Percentiles rank a stretch among this genome's conserved stretches.
Conservation (phyloP, 2,329 filamentous ascomycete species). For the Torrubiellomyces zombiae region DNA sequence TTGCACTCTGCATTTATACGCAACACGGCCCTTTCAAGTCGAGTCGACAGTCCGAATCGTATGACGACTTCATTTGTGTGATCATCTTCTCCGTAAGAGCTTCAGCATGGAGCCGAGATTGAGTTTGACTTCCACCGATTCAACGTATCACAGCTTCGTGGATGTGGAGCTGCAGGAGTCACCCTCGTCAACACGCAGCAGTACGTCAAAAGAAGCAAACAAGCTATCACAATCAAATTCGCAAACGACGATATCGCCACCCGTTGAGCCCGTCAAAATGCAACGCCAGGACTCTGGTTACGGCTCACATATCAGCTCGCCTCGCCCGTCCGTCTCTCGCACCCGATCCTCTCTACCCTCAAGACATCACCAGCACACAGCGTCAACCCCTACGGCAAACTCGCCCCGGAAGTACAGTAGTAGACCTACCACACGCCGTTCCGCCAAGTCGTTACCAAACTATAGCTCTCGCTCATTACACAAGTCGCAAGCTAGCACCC, state of each 20-base stretch:
- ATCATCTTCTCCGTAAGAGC: too few species aligned
- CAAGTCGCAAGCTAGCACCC: constrained; percentile 17
- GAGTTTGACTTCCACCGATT: constrained; percentile 28
- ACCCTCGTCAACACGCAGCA: constrained; percentile 4
- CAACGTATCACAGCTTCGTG: constrained; percentile 38
- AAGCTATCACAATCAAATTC: too few species aligned
- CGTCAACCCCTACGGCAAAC: too few species aligned
- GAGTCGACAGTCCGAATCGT: too few species aligned
- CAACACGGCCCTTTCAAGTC: too few species aligned
- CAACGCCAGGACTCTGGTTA: constrained; percentile 43
- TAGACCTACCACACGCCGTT: constrained; percentile 24
- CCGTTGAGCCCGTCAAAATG: constrained; percentile 23
- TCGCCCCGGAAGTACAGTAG: too few species aligned
- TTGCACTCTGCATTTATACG: too few species aligned
- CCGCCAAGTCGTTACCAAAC: constrained; percentile 19
- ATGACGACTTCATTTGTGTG: too few species aligned
- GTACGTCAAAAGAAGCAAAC: too few species aligned
- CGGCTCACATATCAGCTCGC: constrained; percentile 28
- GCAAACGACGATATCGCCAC: too few species aligned
- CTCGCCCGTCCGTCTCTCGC: constrained; percentile 19
- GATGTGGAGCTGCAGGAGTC: constrained; percentile 31
- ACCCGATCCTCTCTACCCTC: constrained; percentile 11
- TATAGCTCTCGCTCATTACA: constrained; percentile 16
- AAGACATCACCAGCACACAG: too few species aligned
- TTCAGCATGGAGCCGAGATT: constrained; percentile 7